A percentile compares a stretch with the other conserved stretches of the same genome.
Conservation (phyloP, 768 basidiomycete genomes). For the Cystofilobasidium bisporidii region DNA sequence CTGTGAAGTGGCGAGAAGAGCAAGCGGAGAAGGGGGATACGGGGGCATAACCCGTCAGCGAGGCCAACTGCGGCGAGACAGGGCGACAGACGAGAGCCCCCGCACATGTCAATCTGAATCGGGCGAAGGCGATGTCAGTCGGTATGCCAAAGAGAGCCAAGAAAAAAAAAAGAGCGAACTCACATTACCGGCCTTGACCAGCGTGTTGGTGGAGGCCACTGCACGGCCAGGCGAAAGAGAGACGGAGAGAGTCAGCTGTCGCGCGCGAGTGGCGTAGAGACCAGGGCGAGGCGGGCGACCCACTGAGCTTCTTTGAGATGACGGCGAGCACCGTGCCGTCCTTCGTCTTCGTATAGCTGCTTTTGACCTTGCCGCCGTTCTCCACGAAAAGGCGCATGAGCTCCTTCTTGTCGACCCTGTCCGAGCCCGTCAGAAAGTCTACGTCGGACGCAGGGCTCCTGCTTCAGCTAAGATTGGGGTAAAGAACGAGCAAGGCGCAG, state of each 20-base stretch:
- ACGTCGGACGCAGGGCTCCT: slow-evolving; percentile 7
- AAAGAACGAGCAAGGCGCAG: too few relatives aligned
- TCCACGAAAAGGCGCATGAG: slow-evolving; percentile 49
- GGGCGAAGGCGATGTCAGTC: too few relatives aligned
- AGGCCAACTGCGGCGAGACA: too few relatives aligned
- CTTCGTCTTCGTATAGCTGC: slow-evolving; percentile 37
- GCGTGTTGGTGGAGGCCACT: slow-evolving; percentile 10
- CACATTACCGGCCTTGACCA: background rate
- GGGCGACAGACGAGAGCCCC: background rate
- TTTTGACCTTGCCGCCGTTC: slow-evolving; percentile 45
- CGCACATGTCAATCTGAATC: background rate
- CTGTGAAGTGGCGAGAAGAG: slow-evolving; percentile 48
- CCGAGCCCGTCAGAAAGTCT: slow-evolving; percentile 42
- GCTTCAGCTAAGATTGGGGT: too few relatives aligned
- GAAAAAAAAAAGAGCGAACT: background rate
- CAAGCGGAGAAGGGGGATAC: slow-evolving; percentile 37
- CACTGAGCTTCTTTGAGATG: slow-evolving; percentile 37
- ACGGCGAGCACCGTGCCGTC: slow-evolving; percentile 58
- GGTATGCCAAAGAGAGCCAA: too few relatives aligned
- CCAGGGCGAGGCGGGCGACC: slow-evolving; percentile 53
- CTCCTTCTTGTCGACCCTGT: slow-evolving; percentile 60
- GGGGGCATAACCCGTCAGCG: background rate
- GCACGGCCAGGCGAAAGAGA: slow-evolving; percentile 18
- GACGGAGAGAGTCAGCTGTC: slow-evolving; percentile 49
- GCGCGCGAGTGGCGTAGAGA: slow-evolving; percentile 43